These are phyloP conservation scores for Cryoendolithus antarcticus DNA, from an alignment of 2,329 filamentous ascomycete genomes.

Conservation along the genomic window DNA sequence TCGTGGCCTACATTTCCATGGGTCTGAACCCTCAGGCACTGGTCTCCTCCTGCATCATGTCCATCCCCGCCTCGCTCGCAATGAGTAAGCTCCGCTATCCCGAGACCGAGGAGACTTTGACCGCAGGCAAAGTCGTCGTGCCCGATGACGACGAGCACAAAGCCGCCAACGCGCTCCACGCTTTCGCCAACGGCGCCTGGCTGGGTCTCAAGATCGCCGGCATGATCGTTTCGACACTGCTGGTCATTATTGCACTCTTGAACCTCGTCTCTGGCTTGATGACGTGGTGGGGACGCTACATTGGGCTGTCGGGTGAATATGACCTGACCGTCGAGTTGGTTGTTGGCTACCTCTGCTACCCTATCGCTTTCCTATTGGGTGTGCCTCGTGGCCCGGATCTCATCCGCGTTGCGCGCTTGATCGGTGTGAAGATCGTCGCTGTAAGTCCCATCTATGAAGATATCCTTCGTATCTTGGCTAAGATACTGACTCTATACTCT, in stretches of 20 bases:
- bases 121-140: constrained; percentile 66
- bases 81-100: constrained; percentile 84
- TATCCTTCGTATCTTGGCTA: too few species aligned
- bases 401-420: constrained; percentile 62
- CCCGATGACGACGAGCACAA: constrained; percentile 66
- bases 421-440: constrained; percentile 73
- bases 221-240: constrained; percentile 67
- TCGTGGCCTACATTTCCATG: constrained; percentile 74
- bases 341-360: constrained; percentile 65
- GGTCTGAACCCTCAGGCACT: constrained; percentile 75
- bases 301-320: constrained; percentile 55
- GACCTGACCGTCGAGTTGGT: constrained; percentile 64
- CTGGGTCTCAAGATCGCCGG: constrained; percentile 75
- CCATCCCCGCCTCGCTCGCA: constrained; percentile 79
- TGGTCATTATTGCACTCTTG: constrained; percentile 71
- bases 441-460: constrained; percentile 26
- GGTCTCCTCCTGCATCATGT: constrained; percentile 90
- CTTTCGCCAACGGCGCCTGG: constrained; percentile 76
- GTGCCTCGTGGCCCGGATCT: constrained; percentile 51
- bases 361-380: constrained; percentile 68
- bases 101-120: constrained; percentile 75
- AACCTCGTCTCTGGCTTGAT: constrained; percentile 63
- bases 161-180: constrained; percentile 70
- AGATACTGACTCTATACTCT: constrained; percentile 3
- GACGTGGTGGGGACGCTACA: constrained; percentile 72